A percentile compares a stretch with the other conserved stretches of the same genome.
These are phyloP conservation scores for Trichophyton rubrum DNA, from an alignment of 2,329 filamentous ascomycete genomes.

Conservation along the genomic window DNA sequence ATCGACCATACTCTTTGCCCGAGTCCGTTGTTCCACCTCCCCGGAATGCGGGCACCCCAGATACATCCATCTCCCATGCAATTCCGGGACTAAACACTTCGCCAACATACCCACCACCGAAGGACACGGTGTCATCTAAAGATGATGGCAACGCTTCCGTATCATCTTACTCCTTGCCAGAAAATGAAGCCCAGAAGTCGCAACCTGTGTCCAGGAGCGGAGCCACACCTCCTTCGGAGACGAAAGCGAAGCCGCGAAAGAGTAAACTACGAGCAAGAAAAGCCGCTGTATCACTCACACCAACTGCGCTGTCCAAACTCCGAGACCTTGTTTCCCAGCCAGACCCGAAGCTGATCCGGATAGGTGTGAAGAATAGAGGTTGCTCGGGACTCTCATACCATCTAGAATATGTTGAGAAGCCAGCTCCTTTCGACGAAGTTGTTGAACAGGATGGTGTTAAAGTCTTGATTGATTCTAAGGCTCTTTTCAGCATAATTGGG, in stretches of 20 bases:
- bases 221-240: constrained; percentile 20
- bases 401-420: constrained; percentile 87
- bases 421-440: constrained; percentile 74
- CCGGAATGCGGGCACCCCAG: constrained; percentile 45
- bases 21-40: constrained; percentile 42
- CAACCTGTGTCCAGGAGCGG: constrained; percentile 33
- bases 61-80: constrained; percentile 48
- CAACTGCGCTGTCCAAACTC: constrained; percentile 67
- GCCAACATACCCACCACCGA: constrained; percentile 29
- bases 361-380: constrained; percentile 85
- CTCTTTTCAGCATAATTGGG: constrained; percentile 92
- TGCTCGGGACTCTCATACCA: constrained; percentile 91
- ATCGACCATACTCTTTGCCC: constrained; percentile 48
- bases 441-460: constrained; percentile 94
- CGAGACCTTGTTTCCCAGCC: constrained; percentile 67
- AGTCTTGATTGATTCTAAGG: constrained; percentile 93
- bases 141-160: constrained; percentile 18
- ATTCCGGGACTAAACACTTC: constrained; percentile 37
- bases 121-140: not conserved
- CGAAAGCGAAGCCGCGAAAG: constrained; percentile 44
- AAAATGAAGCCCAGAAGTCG: constrained; percentile 55
- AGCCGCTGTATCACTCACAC: constrained; percentile 77
- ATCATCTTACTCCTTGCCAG: constrained; percentile 40
- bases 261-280: constrained; percentile 68
- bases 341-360: constrained; percentile 81